Evolutionary conservation across 2,329 filamentous ascomycete genomes (phyloP).

Genomic region (Colletotrichum graminicola): DNA sequence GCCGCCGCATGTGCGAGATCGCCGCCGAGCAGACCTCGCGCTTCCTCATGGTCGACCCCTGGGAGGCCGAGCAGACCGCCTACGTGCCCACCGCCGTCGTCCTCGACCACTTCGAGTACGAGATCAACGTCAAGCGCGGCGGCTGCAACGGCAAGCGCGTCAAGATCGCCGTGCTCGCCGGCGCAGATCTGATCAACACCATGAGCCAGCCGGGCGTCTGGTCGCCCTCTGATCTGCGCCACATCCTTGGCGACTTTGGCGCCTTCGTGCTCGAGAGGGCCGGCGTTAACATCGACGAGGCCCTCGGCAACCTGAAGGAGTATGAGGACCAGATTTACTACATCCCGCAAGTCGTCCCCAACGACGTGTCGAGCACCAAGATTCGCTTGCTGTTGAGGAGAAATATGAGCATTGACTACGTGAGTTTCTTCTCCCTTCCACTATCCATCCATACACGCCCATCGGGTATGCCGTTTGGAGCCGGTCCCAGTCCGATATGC

Average conservation of each 20-base stretch:
- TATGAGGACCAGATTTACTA: conserved; percentile 91
- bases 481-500: neutral
- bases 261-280: conserved; percentile 89
- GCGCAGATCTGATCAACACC: conserved; percentile 80
- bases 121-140: conserved; percentile 84
- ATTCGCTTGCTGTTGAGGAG: conserved; percentile 42
- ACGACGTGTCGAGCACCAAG: conserved; percentile 70
- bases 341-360: conserved; percentile 88
- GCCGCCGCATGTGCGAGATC: conserved; percentile 87
- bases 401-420: conserved; percentile 43
- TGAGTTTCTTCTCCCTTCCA: neutral
- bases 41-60: conserved; percentile 89
- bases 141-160: conserved; percentile 80
- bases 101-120: conserved; percentile 89
- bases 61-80: conserved; percentile 86
- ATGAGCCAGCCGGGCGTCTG: conserved; percentile 83
- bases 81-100: conserved; percentile 93
- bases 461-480: neutral
- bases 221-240: conserved; percentile 86
- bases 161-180: conserved; percentile 84
- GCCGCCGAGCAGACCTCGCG: conserved; percentile 80
- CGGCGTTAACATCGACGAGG: conserved; percentile 90
- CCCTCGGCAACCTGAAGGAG: conserved; percentile 81
- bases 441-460: neutral
- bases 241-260: conserved; percentile 87